Evolutionary conservation across 2,329 filamentous ascomycete genomes (phyloP), one percentile per base, ranked within the genome.

Genomic region (Pleoardoris graminearum): DNA sequence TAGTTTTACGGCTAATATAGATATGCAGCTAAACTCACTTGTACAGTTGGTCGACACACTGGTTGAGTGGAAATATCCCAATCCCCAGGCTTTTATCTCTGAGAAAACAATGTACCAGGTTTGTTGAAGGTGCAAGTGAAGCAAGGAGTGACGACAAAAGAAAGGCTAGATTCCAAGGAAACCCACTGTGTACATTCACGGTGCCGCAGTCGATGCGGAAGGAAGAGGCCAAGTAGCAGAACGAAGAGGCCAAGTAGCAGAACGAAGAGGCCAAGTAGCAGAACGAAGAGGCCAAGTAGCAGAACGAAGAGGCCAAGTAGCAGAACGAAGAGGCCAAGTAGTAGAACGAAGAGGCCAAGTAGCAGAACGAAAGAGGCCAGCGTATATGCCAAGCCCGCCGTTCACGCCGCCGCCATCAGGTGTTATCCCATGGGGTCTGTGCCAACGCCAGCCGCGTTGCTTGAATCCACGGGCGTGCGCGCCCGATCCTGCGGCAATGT

Each of bases 81-180:
- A 29, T 5, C 12, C 2, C 16, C 6, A 23, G 21, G 8, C 23
- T 21, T 36, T 35, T n/a, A 25, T 30, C 30, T 23, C 23, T 25
- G 23, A 6, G n/a, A 35, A 29, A 19, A 44, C 17, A 37, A 22
- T 17, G 46, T 42, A 30, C n/a, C 7, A 30, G 25, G 12, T 43
- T 36, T 17, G 38, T n/a, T 21, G 33, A 29, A 45, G 16, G n/a
- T 36, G 5, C 14, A 36, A 25, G 22, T 37, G 23, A 32, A 41
- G 37, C n/a, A 50, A 33, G 21, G 48, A 50, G 29, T 27, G 41
- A 45, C 23, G 36, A 51, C 23, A 46, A 51, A 53, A 42, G 50
- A 53, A 35, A 14, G 50, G 43, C 32, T 23, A 48, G 50, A 36
- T 30, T 37, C 49, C 27, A 14, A 41, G 36, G 49, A 38, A 46